Percentiles rank a stretch among this genome's conserved stretches.
Conservation (phyloP, 73 alveolate genomes). For the Durusdinium trenchii region DNA sequence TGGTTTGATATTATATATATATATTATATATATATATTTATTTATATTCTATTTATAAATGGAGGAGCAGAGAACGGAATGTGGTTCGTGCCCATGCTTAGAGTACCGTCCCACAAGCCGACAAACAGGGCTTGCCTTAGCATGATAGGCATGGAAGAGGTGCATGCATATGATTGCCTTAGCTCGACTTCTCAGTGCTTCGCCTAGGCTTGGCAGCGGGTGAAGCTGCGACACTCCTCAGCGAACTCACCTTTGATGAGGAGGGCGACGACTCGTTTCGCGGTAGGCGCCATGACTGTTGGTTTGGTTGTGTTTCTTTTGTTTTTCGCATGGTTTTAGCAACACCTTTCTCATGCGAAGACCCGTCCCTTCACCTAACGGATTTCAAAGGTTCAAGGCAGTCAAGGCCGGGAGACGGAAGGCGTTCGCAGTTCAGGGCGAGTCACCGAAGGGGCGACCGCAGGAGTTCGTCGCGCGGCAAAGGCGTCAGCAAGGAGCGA, state of each 20-base stretch:
- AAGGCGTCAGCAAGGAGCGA: slow-evolving; percentile 77
- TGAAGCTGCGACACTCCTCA: slow-evolving; percentile 72
- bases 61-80: no score
- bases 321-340: not conserved
- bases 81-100: no score
- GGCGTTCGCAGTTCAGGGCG: not conserved
- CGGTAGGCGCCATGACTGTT: not conserved
- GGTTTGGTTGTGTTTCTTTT: not conserved
- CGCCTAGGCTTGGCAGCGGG: slow-evolving; percentile 73
- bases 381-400: not conserved
- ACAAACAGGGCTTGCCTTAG: no score
- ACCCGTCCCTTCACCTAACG: not conserved
- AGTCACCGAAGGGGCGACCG: not conserved
- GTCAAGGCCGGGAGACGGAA: not conserved
- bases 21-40: no score
- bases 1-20: no score
- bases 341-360: no score
- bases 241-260: slow-evolving; percentile 91
- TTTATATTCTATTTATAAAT: no score
- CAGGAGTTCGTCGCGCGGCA: slow-evolving; percentile 93
- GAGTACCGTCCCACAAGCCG: no score
- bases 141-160: no score
- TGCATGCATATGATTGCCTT: no score
- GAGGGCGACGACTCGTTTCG: not conserved
- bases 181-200: no score